These are phyloP conservation scores for Colletotrichum musicola DNA, from an alignment of 2,329 filamentous ascomycete species.

Conservation along the genomic window DNA sequence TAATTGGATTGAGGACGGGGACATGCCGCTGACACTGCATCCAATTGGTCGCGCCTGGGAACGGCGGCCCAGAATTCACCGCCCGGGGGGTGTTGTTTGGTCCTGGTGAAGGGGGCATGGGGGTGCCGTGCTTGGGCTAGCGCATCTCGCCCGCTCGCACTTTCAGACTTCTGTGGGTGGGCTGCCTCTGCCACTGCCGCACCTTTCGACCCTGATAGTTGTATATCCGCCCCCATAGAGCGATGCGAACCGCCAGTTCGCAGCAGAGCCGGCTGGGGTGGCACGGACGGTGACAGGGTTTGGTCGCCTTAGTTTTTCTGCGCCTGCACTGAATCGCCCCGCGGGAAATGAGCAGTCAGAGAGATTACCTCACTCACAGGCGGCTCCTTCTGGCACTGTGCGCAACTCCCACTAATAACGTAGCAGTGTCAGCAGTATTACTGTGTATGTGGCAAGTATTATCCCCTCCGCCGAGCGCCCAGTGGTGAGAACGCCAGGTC, in stretches of 20 bases:
- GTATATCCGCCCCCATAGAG: slow-evolving; percentile 1
- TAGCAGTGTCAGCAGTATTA: too few relatives aligned
- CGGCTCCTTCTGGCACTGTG: slow-evolving; percentile 25
- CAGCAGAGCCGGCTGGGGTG: slow-evolving; percentile 6
- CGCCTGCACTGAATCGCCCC: slow-evolving; percentile 36
- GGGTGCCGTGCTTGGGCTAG: slow-evolving; percentile 20
- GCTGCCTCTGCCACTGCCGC: slow-evolving; percentile 29
- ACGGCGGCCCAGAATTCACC: slow-evolving; percentile 9
- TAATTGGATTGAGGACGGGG: slow-evolving; percentile 24
- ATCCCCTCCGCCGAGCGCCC: too few relatives aligned
- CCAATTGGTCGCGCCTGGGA: slow-evolving; percentile 13
- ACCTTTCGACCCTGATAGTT: not conserved
- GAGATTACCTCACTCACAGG: slow-evolving; percentile 37
- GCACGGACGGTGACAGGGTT: slow-evolving; percentile 19
- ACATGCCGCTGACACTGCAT: not conserved
- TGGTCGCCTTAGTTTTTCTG: slow-evolving; percentile 30
- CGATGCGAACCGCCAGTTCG: slow-evolving; percentile 13
- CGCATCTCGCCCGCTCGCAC: slow-evolving; percentile 27
- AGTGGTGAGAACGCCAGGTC: not conserved
- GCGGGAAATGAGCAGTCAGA: slow-evolving; percentile 36
- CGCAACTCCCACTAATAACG: not conserved
- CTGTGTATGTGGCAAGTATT: too few relatives aligned
- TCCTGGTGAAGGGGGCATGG: not conserved
- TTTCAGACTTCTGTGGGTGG: not conserved
- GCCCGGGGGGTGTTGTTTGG: not conserved